Base-by-base conservation (phyloP, 805 yeast species). In the Saccharomyces eubayanus region DNA sequence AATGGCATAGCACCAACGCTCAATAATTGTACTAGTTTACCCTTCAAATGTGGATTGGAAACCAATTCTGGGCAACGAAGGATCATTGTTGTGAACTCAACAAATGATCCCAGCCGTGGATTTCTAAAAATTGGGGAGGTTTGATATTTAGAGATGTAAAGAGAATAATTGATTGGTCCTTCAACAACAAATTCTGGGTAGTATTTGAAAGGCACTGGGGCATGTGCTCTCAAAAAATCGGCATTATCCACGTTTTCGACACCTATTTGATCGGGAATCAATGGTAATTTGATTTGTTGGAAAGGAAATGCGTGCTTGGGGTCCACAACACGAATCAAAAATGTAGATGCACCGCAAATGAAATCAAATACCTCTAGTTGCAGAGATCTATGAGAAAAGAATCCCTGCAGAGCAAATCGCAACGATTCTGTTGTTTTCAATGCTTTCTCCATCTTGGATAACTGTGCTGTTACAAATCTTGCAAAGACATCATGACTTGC, bases 21-120 rank as follows among this genome's bases (percentile, higher is more conserved):
- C 51, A 94, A 73, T 28, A 89, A 77, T 66, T 92, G 96, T 21
- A 89, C 86, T 51, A 94, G 72, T 62, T 85, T 81, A 20, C 95
- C 84, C 63, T 94, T 92, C 73, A 94, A 77, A 73, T 94, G 97
- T 0, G 99, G 99, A 64, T 94, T 94, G 52, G 94, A 88, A 50
- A 94, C 77, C 40, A 87, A 66, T 66, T 87, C 94, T 1, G 94
- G 91, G 65, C 94, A 87, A 67, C 97, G 81, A 64, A 94, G 72
- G 54, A 91, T 77, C 1, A 84, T 78, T 16, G 90, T 83, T 0
- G 85, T 76, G 67, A 89, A 84, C 58, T 88, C 90, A 47, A 88
- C 80, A 58, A 87, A 80, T 6, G 76, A 71, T 31, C 74, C 71
- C 51, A 85, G 67, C 59, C 85, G 80, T 14, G 75, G 75, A 49